Evolutionary conservation across 2,329 filamentous ascomycete species (phyloP).

Genomic region (Penicillium sp.): DNA sequence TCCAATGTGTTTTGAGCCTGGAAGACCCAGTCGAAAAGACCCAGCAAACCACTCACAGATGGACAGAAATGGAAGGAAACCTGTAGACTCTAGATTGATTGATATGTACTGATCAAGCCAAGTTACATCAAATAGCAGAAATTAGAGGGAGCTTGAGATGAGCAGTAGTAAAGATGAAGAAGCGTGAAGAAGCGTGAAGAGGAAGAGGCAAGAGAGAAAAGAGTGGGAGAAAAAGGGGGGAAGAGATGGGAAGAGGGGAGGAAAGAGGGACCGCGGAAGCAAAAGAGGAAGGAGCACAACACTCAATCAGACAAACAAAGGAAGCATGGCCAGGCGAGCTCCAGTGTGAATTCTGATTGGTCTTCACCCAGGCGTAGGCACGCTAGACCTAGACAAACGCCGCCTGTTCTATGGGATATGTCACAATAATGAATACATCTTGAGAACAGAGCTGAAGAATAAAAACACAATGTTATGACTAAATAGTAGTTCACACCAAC

Average conservation of each 20-base stretch:
- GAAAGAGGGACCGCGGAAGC: not conserved
- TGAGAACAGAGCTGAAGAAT: not conserved
- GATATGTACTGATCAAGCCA: too few species aligned
- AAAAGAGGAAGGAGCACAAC: not conserved
- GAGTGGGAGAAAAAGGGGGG: not conserved
- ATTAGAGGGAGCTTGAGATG: not conserved
- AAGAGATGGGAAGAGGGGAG: not conserved
- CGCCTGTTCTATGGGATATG: not conserved
- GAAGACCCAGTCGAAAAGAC: too few species aligned
- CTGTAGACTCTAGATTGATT: too few species aligned
- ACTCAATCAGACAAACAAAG: not conserved
- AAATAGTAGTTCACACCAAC: not conserved
- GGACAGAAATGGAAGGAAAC: too few species aligned
- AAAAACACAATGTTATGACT: not conserved
- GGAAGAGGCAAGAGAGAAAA: not conserved
- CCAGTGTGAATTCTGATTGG: not conserved
- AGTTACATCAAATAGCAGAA: too few species aligned
- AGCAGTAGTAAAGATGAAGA: not conserved
- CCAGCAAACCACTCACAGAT: too few species aligned
- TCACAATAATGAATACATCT: not conserved
- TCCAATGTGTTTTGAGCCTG: too few species aligned
- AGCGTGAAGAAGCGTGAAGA: slow-evolving; percentile 2
- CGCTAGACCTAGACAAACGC: not conserved
- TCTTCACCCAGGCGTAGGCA: not conserved
- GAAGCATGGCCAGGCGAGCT: not conserved